Percentiles rank a stretch among this genome's conserved stretches.
Evolutionary conservation across 1,284 basidiomycete species (phyloP).

Genomic region (Dichomitus squalens): DNA sequence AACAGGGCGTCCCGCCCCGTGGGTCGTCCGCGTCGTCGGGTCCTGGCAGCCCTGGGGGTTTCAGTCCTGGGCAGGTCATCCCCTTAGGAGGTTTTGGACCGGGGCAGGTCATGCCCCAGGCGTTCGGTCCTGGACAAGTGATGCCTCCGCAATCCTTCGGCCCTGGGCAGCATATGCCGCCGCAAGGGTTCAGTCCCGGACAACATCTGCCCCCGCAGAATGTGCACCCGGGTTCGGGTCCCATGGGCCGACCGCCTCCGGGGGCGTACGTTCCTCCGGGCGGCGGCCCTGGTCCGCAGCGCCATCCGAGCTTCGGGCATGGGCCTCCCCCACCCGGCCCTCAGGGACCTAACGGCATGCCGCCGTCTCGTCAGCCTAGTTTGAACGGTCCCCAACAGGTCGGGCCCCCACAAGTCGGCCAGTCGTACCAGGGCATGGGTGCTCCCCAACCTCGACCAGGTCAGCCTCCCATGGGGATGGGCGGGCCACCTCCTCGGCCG

Average conservation of each 20-base stretch:
- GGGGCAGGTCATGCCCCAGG: too few species aligned
- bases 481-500: constrained; percentile 5
- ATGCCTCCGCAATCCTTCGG: constrained; percentile 29
- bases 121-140: constrained; percentile 31
- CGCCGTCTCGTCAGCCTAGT: constrained; percentile 4
- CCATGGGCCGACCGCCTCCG: constrained; percentile 25
- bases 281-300: constrained; percentile 12
- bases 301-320: constrained; percentile 13
- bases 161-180: constrained; percentile 29
- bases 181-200: constrained; percentile 24
- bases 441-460: constrained; percentile 2
- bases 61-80: constrained; percentile 32
- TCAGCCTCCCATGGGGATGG: constrained; percentile 6
- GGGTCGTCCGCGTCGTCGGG: constrained; percentile 21
- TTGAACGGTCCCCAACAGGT: constrained; percentile 5
- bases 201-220: constrained; percentile 26
- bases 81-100: constrained; percentile 28
- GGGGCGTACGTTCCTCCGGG: constrained; percentile 7
- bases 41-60: constrained; percentile 4
- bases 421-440: constrained; percentile 15
- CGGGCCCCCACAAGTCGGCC: constrained; percentile 14
- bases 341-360: not conserved
- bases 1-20: constrained; percentile 26
- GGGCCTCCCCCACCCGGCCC: constrained; percentile 7
- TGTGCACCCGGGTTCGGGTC: constrained; percentile 34